A percentile compares a stretch with the other conserved stretches of the same genome.
These are phyloP conservation scores for Cladosporium cucumerinum DNA, from an alignment of 2,329 filamentous ascomycete genomes.

Conservation along the genomic window DNA sequence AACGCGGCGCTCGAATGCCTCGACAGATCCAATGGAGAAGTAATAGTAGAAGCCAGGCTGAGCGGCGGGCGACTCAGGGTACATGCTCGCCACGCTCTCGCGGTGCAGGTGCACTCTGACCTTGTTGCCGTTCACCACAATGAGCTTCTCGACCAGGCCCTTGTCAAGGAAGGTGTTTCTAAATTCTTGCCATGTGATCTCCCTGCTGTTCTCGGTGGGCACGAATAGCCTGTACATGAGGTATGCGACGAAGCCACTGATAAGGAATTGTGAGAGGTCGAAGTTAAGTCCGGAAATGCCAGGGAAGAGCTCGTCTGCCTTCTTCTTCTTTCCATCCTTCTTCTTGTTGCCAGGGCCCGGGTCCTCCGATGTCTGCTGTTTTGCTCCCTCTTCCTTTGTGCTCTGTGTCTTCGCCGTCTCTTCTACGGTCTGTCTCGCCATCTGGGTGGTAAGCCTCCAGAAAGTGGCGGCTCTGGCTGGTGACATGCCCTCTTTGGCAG, in stretches of 20 bases:
- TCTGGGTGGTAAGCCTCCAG: constrained; percentile 54
- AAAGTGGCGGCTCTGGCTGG: constrained; percentile 63
- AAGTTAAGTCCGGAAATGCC: constrained; percentile 49
- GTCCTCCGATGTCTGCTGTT: constrained; percentile 46
- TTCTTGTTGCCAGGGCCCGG: constrained; percentile 41
- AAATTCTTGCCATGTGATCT: constrained; percentile 98
- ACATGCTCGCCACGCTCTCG: constrained; percentile 66
- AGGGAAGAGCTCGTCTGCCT: constrained; percentile 36
- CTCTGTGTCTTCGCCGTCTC: constrained; percentile 33
- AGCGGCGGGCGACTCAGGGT: constrained; percentile 69
- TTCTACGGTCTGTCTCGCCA: constrained; percentile 53
- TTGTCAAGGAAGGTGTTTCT: constrained; percentile 90
- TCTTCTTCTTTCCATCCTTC: constrained; percentile 39
- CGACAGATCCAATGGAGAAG: constrained; percentile 92
- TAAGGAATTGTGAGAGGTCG: constrained; percentile 55
- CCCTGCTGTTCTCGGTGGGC: constrained; percentile 62
- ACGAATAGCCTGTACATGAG: constrained; percentile 63
- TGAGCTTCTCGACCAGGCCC: constrained; percentile 89
- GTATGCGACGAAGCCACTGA: constrained; percentile 60
- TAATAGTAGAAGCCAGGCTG: constrained; percentile 76
- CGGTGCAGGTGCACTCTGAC: constrained; percentile 80
- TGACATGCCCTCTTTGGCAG: constrained; percentile 50
- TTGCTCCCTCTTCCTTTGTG: constrained; percentile 25
- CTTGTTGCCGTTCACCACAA: constrained; percentile 70
- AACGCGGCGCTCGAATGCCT: constrained; percentile 84